Percentiles rank a stretch among this genome's conserved stretches.
Conservation (phyloP, 176 grass and related monocot species). For the Oryza glaberrima region DNA sequence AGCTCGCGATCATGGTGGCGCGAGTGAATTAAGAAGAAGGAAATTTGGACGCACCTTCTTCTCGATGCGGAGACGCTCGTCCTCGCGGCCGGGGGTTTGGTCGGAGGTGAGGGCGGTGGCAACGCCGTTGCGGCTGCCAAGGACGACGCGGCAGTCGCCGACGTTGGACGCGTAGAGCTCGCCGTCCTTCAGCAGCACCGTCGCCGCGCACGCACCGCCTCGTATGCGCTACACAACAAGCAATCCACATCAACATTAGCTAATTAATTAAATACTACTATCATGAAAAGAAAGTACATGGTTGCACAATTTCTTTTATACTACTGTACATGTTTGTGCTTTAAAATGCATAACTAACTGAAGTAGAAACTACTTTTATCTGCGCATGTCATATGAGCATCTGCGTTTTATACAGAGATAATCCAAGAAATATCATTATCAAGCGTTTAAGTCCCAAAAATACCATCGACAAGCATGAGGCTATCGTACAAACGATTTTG, state of each 20-base stretch:
- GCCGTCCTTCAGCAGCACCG: slow-evolving; percentile 63
- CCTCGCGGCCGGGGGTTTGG: slow-evolving; percentile 57
- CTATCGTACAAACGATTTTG: no score
- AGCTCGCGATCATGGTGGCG: no score
- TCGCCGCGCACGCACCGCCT: slow-evolving; percentile 70
- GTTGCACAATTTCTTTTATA: not conserved
- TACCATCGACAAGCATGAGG: no score
- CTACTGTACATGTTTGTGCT: no score
- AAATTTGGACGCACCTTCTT: not conserved
- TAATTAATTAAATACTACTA: not conserved
- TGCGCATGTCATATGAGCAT: no score
- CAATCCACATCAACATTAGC: not conserved
- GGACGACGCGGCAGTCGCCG: slow-evolving; percentile 78
- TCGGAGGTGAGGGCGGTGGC: slow-evolving; percentile 69
- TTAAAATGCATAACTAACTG: no score
- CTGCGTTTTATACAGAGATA: no score
- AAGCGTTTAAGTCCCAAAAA: no score
- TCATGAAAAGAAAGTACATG: not conserved
- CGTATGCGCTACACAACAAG: slow-evolving; percentile 41
- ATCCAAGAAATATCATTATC: no score
- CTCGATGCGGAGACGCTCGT: slow-evolving; percentile 68
- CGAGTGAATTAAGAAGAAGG: no score
- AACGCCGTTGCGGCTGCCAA: slow-evolving; percentile 42
- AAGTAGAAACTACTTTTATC: no score
- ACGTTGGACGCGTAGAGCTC: slow-evolving; percentile 73